Percentiles rank a stretch among this genome's conserved stretches.
phyloP scores from a whole-genome alignment of 2,329 filamentous ascomycete genomes.

The Venturia oleaginea region DNA sequence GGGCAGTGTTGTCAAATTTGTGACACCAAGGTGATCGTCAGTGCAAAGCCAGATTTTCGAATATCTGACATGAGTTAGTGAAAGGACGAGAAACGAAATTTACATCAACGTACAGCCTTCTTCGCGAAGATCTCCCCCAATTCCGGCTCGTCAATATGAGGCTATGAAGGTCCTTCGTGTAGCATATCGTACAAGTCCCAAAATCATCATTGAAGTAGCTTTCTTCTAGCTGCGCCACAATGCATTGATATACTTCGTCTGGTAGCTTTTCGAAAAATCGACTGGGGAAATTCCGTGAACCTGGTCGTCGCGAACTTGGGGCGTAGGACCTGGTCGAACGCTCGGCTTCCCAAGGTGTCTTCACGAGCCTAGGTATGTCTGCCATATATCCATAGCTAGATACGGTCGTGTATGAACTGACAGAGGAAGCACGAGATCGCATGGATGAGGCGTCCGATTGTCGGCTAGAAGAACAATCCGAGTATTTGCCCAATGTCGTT shows the following conservation, averaged over 20 bases:
- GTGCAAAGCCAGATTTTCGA: conserved; percentile 40
- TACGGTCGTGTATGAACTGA: not conserved
- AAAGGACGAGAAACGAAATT: not conserved
- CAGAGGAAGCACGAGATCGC: conserved; percentile 1
- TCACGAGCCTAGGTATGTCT: conserved; percentile 10
- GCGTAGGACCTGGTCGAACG: conserved; percentile 7
- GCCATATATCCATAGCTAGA: conserved; percentile 3
- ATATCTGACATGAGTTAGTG: conserved; percentile 32
- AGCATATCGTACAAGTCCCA: conserved; percentile 43
- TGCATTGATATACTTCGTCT: conserved; percentile 45
- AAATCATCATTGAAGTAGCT: conserved; percentile 28
- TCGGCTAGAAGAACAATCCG: not conserved
- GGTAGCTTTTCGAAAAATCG: conserved; percentile 35
- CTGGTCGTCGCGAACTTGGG: not conserved
- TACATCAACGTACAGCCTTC: conserved; percentile 36
- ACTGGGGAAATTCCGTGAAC: conserved; percentile 1
- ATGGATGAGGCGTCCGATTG: not conserved
- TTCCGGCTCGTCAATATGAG: conserved; percentile 45
- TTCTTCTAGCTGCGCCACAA: conserved; percentile 41
- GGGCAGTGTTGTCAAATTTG: conserved; percentile 35
- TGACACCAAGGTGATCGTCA: conserved; percentile 28
- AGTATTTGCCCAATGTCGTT: not conserved
- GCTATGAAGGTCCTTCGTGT: conserved; percentile 44
- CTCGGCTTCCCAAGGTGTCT: conserved; percentile 15
- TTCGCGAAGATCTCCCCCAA: conserved; percentile 46